These are phyloP conservation scores for Hypoxylon sp. DNA, from an alignment of 2,329 filamentous ascomycete species.

Conservation along the genomic window DNA sequence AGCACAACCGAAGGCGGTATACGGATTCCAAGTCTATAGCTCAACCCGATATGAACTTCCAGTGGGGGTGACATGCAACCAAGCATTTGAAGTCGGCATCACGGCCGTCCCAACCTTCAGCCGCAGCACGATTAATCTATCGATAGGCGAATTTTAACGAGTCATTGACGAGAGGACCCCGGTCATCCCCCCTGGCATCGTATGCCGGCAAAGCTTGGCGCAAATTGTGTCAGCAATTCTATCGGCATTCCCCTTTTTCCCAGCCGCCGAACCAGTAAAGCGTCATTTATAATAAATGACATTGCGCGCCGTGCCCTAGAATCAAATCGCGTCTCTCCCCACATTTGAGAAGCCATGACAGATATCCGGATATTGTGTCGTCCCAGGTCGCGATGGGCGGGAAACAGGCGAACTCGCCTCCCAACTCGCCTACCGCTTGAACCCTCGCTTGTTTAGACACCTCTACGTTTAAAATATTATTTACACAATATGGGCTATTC, in stretches of 20 bases:
- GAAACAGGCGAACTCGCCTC: constrained; percentile 22
- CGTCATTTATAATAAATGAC: constrained; percentile 40
- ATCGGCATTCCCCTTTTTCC: constrained; percentile 41
- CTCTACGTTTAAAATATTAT: background rate
- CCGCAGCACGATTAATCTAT: constrained; percentile 42
- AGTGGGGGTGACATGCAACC: constrained; percentile 15
- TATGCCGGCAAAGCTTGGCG: constrained; percentile 43
- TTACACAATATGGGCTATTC: background rate
- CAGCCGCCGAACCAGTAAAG: constrained; percentile 30
- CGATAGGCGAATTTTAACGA: constrained; percentile 35
- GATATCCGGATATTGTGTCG: constrained; percentile 28
- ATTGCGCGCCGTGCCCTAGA: constrained; percentile 22
- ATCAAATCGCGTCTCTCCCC: constrained; percentile 16
- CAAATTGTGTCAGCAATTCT: constrained; percentile 30
- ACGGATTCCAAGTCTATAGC: background rate
- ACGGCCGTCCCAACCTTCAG: constrained; percentile 34
- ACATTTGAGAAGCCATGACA: constrained; percentile 19
- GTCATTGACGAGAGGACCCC: constrained; percentile 25
- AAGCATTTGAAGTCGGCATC: constrained; percentile 35
- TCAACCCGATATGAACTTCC: constrained; percentile 1
- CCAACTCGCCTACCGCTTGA: constrained; percentile 12
- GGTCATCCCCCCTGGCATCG: constrained; percentile 13
- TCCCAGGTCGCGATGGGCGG: constrained; percentile 16
- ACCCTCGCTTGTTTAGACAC: constrained; percentile 2
- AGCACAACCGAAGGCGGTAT: constrained; percentile 1